Base-by-base conservation (phyloP, 2,329 filamentous ascomycete species). In the Colletotrichum abscissum region DNA sequence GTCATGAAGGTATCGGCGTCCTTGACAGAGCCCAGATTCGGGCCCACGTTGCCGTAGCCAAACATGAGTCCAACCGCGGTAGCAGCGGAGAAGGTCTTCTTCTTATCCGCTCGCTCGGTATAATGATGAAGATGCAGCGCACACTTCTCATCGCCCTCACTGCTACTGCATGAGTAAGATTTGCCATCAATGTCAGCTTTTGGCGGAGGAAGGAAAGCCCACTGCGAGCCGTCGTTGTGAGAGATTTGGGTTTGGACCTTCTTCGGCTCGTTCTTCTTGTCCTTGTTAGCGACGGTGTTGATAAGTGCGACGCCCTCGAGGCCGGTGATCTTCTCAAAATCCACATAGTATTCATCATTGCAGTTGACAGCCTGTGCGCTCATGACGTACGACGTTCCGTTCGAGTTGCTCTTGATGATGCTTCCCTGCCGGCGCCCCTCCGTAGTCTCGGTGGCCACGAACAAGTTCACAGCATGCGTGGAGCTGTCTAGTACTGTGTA, bases 321-420 rank as follows among this genome's bases (percentile, higher is more conserved):
- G 3, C 95, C 95, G 60, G 94, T 90, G 87, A 98, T 95, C 85
- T 97, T 98, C 81, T 99, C 97, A 82, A 97, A 99, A 80, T 99
- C 97, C 57, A 98, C 96, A 79, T 92, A 98, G 56, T 92, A 95
- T 2, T 81, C 77, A 14, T 88, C 85, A 79, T 98, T 92, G 77
- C 94, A 90, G 82, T 98, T 98, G 79, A 98, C 95, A 24, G 90
- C 91, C 62, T 90, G 86, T 28, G 97, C 87, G 82, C 94, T 97
- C 76, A 97, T 86, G 14, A 98, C 94, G 79, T 98, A 99, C 1
- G 94, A 97, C 0, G 97, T 99, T 67, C 97, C 97, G 80, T 99
- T 98, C 78, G 95, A 98, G 85, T 99, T 99, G 80, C 95, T 98
- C 89, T 98, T 99, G 83, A 99, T 91, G 77, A 99, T 94, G 28